phyloP scores from a whole-genome alignment of 441 rosid species.

The Bruguiera hainesii region DNA sequence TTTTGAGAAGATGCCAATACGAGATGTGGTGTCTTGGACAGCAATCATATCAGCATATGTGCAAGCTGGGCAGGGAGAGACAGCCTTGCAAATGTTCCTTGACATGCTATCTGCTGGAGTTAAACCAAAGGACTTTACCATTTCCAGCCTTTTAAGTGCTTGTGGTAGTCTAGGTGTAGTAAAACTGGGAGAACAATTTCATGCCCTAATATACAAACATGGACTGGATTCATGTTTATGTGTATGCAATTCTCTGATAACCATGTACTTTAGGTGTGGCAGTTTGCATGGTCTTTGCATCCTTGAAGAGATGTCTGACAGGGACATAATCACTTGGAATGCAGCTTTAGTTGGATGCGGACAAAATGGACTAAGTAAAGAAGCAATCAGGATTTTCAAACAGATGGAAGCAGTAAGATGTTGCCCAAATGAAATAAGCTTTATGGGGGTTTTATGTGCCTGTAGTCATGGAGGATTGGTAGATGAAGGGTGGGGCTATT shows the following conservation, averaged over 20 bases:
- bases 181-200: slow-evolving; percentile 59
- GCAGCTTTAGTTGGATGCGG: slow-evolving; percentile 64
- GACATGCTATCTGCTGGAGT: slow-evolving; percentile 47
- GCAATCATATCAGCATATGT: slow-evolving; percentile 64
- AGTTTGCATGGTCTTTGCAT: slow-evolving; percentile 41
- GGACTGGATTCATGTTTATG: slow-evolving; percentile 47
- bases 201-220: slow-evolving; percentile 38
- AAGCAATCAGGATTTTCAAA: slow-evolving; percentile 40
- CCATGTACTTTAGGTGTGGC: slow-evolving; percentile 73
- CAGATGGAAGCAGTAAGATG: slow-evolving; percentile 43
- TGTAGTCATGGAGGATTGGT: slow-evolving; percentile 64
- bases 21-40: slow-evolving; percentile 65
- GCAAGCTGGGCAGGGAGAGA: slow-evolving; percentile 46
- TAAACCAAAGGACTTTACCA: slow-evolving; percentile 42
- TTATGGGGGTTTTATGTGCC: slow-evolving; percentile 61
- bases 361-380: slow-evolving; percentile 50
- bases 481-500: slow-evolving; percentile 41
- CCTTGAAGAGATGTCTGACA: slow-evolving; percentile 44
- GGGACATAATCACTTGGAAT: slow-evolving; percentile 68
- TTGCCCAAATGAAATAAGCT: slow-evolving; percentile 52
- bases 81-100: slow-evolving; percentile 45
- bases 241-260: slow-evolving; percentile 54
- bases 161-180: slow-evolving; percentile 57
- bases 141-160: slow-evolving; percentile 55
- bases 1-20: slow-evolving; percentile 44